Evolutionary conservation across 2,329 filamentous ascomycete genomes (phyloP).

Genomic region (Orbilia javanica): DNA sequence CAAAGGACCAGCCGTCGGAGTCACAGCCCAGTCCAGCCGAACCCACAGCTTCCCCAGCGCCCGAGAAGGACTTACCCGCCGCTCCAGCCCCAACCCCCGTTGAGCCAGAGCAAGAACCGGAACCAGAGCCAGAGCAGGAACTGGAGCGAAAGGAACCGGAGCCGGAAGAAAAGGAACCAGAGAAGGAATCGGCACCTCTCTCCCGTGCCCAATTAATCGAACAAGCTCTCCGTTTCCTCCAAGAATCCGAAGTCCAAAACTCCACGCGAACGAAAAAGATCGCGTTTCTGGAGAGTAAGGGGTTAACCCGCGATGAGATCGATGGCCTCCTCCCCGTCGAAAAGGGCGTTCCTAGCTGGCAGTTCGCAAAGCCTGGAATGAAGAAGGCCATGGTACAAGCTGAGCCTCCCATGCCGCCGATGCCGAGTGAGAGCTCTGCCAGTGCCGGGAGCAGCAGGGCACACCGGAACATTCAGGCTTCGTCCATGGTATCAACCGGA

Average conservation of each 20-base stretch:
- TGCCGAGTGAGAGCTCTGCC: conserved; percentile 31
- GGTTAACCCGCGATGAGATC: conserved; percentile 50
- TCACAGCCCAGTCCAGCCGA: conserved; percentile 17
- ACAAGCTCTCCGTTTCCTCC: conserved; percentile 49
- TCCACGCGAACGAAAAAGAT: conserved; percentile 49
- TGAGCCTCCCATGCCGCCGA: conserved; percentile 51
- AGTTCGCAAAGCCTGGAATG: conserved; percentile 28
- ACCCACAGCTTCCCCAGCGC: conserved; percentile 3
- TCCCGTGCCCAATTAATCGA: conserved; percentile 41
- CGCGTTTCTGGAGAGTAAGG: conserved; percentile 56
- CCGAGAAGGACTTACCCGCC: conserved; percentile 4
- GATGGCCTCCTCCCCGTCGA: conserved; percentile 45
- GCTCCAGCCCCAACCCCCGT: conserved; percentile 28
- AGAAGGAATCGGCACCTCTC: conserved; percentile 29
- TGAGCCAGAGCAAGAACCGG: not conserved
- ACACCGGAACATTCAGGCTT: conserved; percentile 9
- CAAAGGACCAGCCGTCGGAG: conserved; percentile 44
- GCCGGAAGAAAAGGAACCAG: not conserved
- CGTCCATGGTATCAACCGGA: conserved; percentile 16
- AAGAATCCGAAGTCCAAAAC: conserved; percentile 54
- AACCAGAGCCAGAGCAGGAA: conserved; percentile 1
- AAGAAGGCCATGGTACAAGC: conserved; percentile 46
- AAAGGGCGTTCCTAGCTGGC: conserved; percentile 53
- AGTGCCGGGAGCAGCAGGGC: conserved; percentile 1
- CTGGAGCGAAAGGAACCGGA: too few species aligned